Evolutionary conservation across 371 early-diverging fungal species (phyloP).

Genomic region (Circinella umbellata): DNA sequence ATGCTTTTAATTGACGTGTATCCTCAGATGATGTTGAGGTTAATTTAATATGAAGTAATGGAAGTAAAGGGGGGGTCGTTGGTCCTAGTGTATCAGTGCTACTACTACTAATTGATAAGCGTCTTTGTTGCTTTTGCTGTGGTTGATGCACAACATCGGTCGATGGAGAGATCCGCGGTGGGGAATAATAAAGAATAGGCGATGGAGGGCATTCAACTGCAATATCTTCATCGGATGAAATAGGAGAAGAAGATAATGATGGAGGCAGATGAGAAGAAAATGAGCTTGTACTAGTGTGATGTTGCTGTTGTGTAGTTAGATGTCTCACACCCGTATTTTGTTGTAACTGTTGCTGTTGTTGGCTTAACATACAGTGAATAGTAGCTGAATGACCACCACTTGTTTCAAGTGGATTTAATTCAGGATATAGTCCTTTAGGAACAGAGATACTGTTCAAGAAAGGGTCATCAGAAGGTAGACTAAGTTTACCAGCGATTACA

Average conservation of each 20-base stretch:
- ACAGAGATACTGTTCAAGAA: conserved; percentile 45
- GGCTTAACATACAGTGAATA: conserved; percentile 28
- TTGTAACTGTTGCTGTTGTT: background rate
- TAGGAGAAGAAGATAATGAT: conserved; percentile 36
- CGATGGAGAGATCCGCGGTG: conserved; percentile 1
- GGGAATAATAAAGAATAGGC: conserved; percentile 11
- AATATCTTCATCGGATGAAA: conserved; percentile 40
- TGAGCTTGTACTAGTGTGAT: too few species aligned
- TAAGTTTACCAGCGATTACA: conserved; percentile 55
- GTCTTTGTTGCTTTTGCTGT: background rate
- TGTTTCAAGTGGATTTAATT: conserved; percentile 49
- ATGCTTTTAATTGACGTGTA: conserved; percentile 23
- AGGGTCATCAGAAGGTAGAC: conserved; percentile 52
- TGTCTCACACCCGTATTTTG: too few species aligned
- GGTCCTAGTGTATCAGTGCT: background rate
- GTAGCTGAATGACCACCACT: conserved; percentile 42
- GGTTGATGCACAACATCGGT: background rate
- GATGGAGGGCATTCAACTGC: conserved; percentile 12
- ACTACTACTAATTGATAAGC: too few species aligned
- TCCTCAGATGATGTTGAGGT: conserved; percentile 18
- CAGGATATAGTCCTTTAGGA: conserved; percentile 65
- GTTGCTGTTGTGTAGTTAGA: too few species aligned
- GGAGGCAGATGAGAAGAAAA: conserved; percentile 24
- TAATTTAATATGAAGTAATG: background rate
- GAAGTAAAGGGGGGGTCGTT: background rate